Base-by-base conservation (phyloP, 2,329 filamentous ascomycete species). In the Hortaea werneckii region DNA sequence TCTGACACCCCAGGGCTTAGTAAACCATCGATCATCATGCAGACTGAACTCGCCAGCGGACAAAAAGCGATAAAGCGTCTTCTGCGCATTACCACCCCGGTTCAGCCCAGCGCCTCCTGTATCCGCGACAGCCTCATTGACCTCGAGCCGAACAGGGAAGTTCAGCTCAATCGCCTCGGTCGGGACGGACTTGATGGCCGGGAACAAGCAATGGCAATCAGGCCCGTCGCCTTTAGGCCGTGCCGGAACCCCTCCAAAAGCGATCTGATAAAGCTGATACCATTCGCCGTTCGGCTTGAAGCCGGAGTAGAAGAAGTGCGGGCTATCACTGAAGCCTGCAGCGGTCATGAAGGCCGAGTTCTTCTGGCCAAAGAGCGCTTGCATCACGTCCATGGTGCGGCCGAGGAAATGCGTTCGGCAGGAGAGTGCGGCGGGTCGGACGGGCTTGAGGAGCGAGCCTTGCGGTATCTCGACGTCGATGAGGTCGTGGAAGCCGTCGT, bases 271-370 rank as follows among this genome's bases (percentile, higher is more conserved):
- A 7, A 74, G 63, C 43, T 72, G 68, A 32, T 56, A 58, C 56
- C 62, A 74, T 26, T 71, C 67, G 1, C 66, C 65, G 32, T 61
- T 67, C 0, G 68, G 60, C 37, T 51, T 65, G 52, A 72, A 73
- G 1, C 61, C 65, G 1, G 54, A 55, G 43, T 58, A 58, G 54
- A 58, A 58, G 46, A 58, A 58, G 45, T 58, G 55, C 20, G 55
- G 55, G 11, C 47, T 52, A 34, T 58, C 55, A 30, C 52, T 55
- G 42, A 56, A 58, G 6, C 55, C 55, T 10, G 54, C 55, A 1
- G 55, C 55, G 1, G 55, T 58, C 54, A 58, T 56, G 44, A 55
- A 58, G 2, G 55, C 52, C 7, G 50, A 47, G 43, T 56, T 53
- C 47, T 56, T 56, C 30, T 58, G 55, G 8, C 55, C 55, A 28